Percentiles rank a stretch among this genome's conserved stretches.
These are phyloP conservation scores for Teunomyces barrocoloradensis DNA, from an alignment of 805 yeast genomes.

Conservation along the genomic window DNA sequence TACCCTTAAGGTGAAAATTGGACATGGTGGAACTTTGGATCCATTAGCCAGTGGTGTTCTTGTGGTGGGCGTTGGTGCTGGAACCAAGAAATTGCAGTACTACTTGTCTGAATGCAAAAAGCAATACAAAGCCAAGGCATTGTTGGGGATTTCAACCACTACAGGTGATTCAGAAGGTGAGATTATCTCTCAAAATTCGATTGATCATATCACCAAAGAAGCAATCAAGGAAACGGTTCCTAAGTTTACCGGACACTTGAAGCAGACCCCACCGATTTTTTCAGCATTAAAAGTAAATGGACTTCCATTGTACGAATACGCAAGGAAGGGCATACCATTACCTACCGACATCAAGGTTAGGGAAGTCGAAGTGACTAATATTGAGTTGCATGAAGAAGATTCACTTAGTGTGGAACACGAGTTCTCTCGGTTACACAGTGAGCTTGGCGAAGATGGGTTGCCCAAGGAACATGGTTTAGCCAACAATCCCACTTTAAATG, in stretches of 20 bases:
- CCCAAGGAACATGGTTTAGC: constrained; percentile 45
- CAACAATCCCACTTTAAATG: constrained; percentile 56
- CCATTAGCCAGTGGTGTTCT: constrained; percentile 94
- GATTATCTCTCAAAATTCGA: constrained; percentile 55
- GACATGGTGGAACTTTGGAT: constrained; percentile 98
- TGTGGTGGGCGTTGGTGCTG: constrained; percentile 88
- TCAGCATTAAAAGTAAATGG: constrained; percentile 96
- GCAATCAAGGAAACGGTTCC: constrained; percentile 47
- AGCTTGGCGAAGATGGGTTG: constrained; percentile 47
- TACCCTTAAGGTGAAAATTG: constrained; percentile 74
- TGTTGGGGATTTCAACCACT: constrained; percentile 87
- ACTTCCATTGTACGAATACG: constrained; percentile 89
- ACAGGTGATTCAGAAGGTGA: constrained; percentile 94
- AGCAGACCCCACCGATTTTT: constrained; percentile 92
- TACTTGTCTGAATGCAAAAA: constrained; percentile 75
- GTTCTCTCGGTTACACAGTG: constrained; percentile 44
- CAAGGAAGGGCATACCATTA: constrained; percentile 79
- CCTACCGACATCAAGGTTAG: constrained; percentile 83
- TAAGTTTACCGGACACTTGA: constrained; percentile 75
- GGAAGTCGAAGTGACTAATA: constrained; percentile 56
- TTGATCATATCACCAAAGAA: constrained; percentile 55
- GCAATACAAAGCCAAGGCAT: constrained; percentile 77
- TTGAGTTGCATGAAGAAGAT: constrained; percentile 53
- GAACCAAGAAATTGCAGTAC: constrained; percentile 76
- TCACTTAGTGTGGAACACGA: constrained; percentile 55